These are phyloP conservation scores for Saussurea involucrata DNA, from an alignment of 129 eudicot genomes.

Conservation along the genomic window DNA sequence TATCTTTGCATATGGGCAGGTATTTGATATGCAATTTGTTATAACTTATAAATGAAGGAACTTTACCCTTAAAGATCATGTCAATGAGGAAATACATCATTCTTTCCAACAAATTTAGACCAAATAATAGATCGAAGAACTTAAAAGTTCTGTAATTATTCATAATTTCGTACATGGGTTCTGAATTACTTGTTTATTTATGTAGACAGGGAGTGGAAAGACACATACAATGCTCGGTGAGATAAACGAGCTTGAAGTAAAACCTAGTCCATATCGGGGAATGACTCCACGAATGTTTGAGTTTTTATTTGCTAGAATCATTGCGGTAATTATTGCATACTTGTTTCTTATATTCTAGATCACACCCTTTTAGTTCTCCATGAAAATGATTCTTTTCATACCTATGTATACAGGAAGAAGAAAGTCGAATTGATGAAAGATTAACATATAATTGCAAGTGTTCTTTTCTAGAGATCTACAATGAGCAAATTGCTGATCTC, in stretches of 20 bases:
- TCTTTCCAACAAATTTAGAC: background rate
- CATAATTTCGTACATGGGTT: background rate
- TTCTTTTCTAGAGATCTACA: constrained; percentile 91
- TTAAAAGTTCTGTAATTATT: background rate
- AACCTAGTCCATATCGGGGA: constrained; percentile 82
- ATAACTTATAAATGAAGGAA: background rate
- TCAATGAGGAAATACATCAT: background rate
- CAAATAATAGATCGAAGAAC: background rate
- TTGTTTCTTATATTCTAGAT: background rate
- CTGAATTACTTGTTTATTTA: constrained; percentile 12
- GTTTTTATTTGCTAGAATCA: constrained; percentile 84
- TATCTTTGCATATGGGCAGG: constrained; percentile 99
- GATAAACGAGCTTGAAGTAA: constrained; percentile 64
- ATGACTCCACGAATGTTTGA: constrained; percentile 98
- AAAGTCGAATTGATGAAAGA: constrained; percentile 85
- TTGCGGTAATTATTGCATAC: constrained; percentile 51
- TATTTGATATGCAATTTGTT: constrained; percentile 23
- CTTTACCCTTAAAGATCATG: background rate
- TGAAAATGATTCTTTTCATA: background rate
- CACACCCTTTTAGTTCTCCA: background rate
- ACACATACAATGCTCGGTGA: constrained; percentile 97
- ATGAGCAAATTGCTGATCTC: constrained; percentile 94
- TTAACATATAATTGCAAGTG: constrained; percentile 82
- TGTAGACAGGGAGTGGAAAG: constrained; percentile 98
- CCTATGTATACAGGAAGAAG: constrained; percentile 67